Base-by-base conservation (phyloP, 805 yeast genomes). In the Saturnispora mendoncae region DNA sequence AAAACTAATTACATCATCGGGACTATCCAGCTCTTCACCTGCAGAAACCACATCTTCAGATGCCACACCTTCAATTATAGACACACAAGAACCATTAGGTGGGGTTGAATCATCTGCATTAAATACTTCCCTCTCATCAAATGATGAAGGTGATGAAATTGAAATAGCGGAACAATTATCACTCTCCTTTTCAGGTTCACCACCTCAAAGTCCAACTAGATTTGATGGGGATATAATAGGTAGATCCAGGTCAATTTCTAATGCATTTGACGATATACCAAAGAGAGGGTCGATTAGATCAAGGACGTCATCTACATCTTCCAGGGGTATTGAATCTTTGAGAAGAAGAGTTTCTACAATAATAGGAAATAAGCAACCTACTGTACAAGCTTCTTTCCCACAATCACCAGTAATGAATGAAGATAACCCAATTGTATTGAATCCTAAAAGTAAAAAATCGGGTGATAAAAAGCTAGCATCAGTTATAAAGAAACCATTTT, bases 401-500 rank as follows among this genome's bases (percentile, higher is more conserved):
- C 10, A 6, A 7, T 6, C 26, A 23, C 26, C 6, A 20, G 19
- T 7, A 12, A 14, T 9, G 10, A 27, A n/a, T 9, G 2, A 7
- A 5, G 29, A 17, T 20, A n/a, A 18, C 24, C 6, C 10, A 6
- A 24, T n/a, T 3, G 14, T 4, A n/a, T 3, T 4, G 6, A 3
- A 9, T 17, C 6, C 28, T 1, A 31, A 24, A 10, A n/a, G 15
- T 14, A 38, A 27, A 20, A 24, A 24, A 20, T 35, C n/a, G 19
- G 47, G 41, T 30, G 55, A 53, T 39, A 78, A 72, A 52, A 78
- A 72, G 51, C 62, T 81, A 9, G 72, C 77, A 4, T 69, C 79
- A 14, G 65, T 74, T 14, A 54, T 68, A 3, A 76, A 74, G 43
- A 62, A 71, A 33, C 87, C 90, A 15, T 83, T 68, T 52, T 90